Conservation (phyloP, 768 basidiomycete genomes). For the Collybia nuda region DNA sequence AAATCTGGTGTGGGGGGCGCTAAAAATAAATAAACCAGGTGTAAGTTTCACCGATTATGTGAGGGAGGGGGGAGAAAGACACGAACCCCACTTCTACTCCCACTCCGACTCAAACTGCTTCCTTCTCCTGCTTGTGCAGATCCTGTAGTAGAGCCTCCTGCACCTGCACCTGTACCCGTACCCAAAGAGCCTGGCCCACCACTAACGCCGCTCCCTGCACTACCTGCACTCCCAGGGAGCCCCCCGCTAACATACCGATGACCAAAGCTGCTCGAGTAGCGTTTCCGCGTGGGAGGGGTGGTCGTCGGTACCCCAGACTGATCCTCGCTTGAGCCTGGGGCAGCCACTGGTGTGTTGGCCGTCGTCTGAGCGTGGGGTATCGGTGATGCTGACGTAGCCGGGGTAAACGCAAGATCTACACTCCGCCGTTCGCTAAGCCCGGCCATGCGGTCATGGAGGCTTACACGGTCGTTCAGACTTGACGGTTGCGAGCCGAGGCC, state of each 20-base stretch:
- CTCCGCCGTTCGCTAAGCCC: slow-evolving; percentile 3
- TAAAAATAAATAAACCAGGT: too few species aligned
- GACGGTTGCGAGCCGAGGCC: slow-evolving; percentile 3
- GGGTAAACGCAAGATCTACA: slow-evolving; percentile 1
- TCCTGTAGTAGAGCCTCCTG: slow-evolving; percentile 1
- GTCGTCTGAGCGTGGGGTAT: neutral
- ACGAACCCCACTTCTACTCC: too few species aligned
- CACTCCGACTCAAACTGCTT: neutral
- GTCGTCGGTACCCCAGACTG: neutral
- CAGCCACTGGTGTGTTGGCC: neutral
- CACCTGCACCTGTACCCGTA: slow-evolving; percentile 23
- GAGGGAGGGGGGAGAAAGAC: too few species aligned
- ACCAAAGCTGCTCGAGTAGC: slow-evolving; percentile 79
- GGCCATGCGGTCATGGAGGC: neutral
- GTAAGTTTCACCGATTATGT: too few species aligned
- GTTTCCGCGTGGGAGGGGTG: slow-evolving; percentile 37
- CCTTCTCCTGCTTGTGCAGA: neutral
- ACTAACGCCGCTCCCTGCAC: slow-evolving; percentile 19
- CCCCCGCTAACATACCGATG: slow-evolving; percentile 55
- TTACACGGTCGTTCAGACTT: slow-evolving; percentile 3
- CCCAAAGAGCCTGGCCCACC: slow-evolving; percentile 6
- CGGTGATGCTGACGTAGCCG: too few species aligned
- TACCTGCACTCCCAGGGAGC: slow-evolving; percentile 37
- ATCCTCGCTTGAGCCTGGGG: neutral
- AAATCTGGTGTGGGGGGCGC: too few species aligned